Conservation (phyloP, 2,329 filamentous ascomycete genomes). For the Cephalotrichum gorgonifer region DNA sequence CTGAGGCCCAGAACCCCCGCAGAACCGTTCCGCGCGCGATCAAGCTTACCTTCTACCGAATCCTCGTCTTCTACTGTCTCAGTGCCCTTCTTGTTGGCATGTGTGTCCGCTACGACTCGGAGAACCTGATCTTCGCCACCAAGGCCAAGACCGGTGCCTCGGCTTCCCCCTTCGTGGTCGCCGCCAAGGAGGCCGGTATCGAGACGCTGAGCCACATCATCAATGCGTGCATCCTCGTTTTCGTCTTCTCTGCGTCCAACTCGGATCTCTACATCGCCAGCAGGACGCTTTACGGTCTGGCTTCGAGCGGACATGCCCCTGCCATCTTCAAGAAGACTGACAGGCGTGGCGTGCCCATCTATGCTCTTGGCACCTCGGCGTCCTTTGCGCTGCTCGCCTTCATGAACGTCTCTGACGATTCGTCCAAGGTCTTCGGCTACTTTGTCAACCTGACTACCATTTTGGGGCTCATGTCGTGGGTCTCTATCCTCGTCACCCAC, state of each 20-base stretch:
- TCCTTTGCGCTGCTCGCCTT: constrained; percentile 58
- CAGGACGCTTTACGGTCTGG: constrained; percentile 63
- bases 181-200: constrained; percentile 55
- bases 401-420: constrained; percentile 51
- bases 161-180: constrained; percentile 67
- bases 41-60: constrained; percentile 72
- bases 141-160: constrained; percentile 34
- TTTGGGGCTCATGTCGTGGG: constrained; percentile 57
- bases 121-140: constrained; percentile 44
- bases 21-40: constrained; percentile 68
- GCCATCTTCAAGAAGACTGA: constrained; percentile 62
- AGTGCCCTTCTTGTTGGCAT: constrained; percentile 67
- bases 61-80: constrained; percentile 69
- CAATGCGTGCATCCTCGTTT: constrained; percentile 64
- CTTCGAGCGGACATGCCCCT: constrained; percentile 62
- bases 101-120: constrained; percentile 62
- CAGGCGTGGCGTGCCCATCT: constrained; percentile 59
- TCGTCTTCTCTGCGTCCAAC: constrained; percentile 69
- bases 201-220: constrained; percentile 53
- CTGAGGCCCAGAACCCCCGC: constrained; percentile 70
- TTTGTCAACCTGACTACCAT: constrained; percentile 60
- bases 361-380: constrained; percentile 50
- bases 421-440: constrained; percentile 48
- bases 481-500: constrained; percentile 57
- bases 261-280: constrained; percentile 69